Base-by-base conservation (phyloP, 192 early-diverging fungal genomes). In the Allomyces macrogynus region DNA sequence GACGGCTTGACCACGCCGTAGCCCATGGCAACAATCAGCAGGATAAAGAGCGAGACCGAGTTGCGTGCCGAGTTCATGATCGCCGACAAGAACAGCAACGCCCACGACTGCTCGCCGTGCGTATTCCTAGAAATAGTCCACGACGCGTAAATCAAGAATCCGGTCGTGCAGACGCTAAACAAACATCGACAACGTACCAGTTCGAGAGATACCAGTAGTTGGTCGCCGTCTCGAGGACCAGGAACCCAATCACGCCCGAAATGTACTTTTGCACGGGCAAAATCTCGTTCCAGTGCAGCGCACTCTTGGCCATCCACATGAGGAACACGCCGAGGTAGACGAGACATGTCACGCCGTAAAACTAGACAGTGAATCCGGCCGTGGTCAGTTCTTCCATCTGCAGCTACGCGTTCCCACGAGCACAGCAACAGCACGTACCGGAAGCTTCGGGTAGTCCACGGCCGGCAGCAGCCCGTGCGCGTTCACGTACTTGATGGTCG, bases 1-100 rank as follows among this genome's bases (percentile, higher is more conserved):
- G 89, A 87, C 10, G 93, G 93, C 60, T 85, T 86, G 23, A 98
- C 91, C 23, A 98, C 93, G 60, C 95, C 92, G 73, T 93, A 98
- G 24, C 95, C 95, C 68, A 98, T 84, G 9, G 88, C 84, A 9
- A 95, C 92, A 61, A 98, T 89, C 60, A 98, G 77, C 1, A 98
- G 79, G 87, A 98, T 92, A 67, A 96, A 96, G 70, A 98, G 89
- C 3, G 95, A 95, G 57, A 96, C 72, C 65, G 88, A 89, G 73
- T 91, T 94, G 65, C 95, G 76, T 10, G 85, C 92, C 9, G 93
- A 86, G 71, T 91, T 92, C 22, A 96, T 71, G 61, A 92, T 67
- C 8, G 89, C 85, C 10, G 87, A 86, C 3, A 90, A 62, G 3
- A 86, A 80, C 11, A 92, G 75, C 63, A 92, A 79, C 23, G 80